Evolutionary conservation across 2,329 filamentous ascomycete genomes (phyloP).

Genomic region (Cadophora sp.): DNA sequence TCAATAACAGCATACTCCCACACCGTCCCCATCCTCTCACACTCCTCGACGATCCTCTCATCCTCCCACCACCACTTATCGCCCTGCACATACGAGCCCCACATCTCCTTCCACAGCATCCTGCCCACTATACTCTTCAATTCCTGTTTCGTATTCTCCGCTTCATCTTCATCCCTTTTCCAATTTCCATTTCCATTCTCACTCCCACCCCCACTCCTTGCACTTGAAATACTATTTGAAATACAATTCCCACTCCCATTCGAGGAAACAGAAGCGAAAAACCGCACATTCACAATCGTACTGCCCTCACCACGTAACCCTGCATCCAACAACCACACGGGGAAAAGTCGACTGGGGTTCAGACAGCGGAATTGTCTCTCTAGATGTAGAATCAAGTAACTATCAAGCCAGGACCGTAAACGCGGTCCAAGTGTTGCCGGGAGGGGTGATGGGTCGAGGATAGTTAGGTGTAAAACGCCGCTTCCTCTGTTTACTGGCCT

Average conservation of each 20-base stretch:
- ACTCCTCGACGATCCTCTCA: conserved; percentile 60
- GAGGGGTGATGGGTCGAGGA: conserved; percentile 68
- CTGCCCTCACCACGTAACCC: conserved; percentile 53
- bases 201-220: not conserved
- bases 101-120: conserved; percentile 67
- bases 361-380: conserved; percentile 64
- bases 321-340: conserved; percentile 63
- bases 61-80: conserved; percentile 70
- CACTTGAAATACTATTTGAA: no score
- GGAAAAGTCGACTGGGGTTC: conserved; percentile 64
- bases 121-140: conserved; percentile 60
- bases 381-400: conserved; percentile 64
- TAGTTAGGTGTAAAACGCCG: conserved; percentile 63
- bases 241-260: not conserved
- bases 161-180: not conserved
- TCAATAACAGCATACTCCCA: conserved; percentile 67
- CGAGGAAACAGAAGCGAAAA: conserved; percentile 34
- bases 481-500: conserved; percentile 43
- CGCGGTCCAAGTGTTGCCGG: conserved; percentile 61
- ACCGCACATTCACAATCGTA: conserved; percentile 36
- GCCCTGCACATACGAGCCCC: conserved; percentile 52
- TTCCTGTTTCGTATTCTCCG: conserved; percentile 45
- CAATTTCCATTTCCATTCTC: not conserved
- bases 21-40: conserved; percentile 57
- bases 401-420: conserved; percentile 67